These are phyloP conservation scores for Vachellia pachyceras DNA, from an alignment of 306 rosid genomes.

Conservation along the genomic window DNA sequence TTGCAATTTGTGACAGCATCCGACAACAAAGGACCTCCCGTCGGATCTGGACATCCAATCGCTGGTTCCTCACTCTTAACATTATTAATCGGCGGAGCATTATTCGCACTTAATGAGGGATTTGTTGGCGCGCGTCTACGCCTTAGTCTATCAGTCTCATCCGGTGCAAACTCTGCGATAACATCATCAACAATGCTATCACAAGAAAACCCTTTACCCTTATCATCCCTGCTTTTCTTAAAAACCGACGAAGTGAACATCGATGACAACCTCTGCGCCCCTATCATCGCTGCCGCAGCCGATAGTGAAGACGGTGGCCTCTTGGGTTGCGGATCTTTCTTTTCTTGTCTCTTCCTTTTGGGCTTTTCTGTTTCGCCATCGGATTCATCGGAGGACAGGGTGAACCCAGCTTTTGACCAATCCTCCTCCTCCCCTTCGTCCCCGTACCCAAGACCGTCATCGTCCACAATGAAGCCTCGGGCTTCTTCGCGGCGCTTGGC, in stretches of 20 bases:
- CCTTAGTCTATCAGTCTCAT: slow-evolving; percentile 66
- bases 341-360: slow-evolving; percentile 65
- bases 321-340: slow-evolving; percentile 63
- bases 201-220: slow-evolving; percentile 45
- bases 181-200: slow-evolving; percentile 87
- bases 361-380: slow-evolving; percentile 65
- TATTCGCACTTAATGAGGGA: slow-evolving; percentile 30
- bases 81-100: slow-evolving; percentile 8
- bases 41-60: slow-evolving; percentile 31
- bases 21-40: slow-evolving; percentile 25
- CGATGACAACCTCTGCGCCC: slow-evolving; percentile 77
- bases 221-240: slow-evolving; percentile 70
- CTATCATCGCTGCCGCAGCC: slow-evolving; percentile 93
- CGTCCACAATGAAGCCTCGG: slow-evolving; percentile 74
- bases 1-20: slow-evolving; percentile 25
- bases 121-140: slow-evolving; percentile 57
- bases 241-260: slow-evolving; percentile 85
- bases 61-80: slow-evolving; percentile 38
- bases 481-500: slow-evolving; percentile 86
- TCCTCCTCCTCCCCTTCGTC: slow-evolving; percentile 98
- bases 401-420: slow-evolving; percentile 75
- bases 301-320: slow-evolving; percentile 68
- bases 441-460: slow-evolving; percentile 81
- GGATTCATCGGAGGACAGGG: slow-evolving; percentile 68
- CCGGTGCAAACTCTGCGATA: slow-evolving; percentile 86